A percentile compares a stretch with the other conserved stretches of the same genome.
phyloP scores from a whole-genome alignment of 164 flowering plant genomes.

The Macadamia integrifolia region DNA sequence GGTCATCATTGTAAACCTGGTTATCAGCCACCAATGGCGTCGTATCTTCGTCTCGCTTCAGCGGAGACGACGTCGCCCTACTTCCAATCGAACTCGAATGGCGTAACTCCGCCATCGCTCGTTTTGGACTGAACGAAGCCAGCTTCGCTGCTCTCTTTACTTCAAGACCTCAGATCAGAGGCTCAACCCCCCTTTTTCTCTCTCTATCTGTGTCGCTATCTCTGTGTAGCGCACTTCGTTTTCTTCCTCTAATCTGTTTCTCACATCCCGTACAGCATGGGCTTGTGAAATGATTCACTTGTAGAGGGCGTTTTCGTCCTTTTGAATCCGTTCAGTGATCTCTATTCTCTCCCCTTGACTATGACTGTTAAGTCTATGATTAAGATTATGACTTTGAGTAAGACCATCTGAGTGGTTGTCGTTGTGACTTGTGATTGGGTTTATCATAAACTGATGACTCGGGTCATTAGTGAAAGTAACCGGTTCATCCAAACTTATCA shows the following conservation, averaged over 20 bases:
- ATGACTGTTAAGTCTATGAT: too few relatives aligned
- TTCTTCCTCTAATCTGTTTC: neutral
- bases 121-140: slow-evolving; percentile 37
- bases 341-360: too few relatives aligned
- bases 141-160: neutral
- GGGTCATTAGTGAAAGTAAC: too few relatives aligned
- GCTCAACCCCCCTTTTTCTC: neutral
- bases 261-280: neutral
- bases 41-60: slow-evolving; percentile 58
- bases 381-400: too few relatives aligned
- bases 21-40: slow-evolving; percentile 43
- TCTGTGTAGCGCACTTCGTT: too few relatives aligned
- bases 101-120: slow-evolving; percentile 85
- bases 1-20: slow-evolving; percentile 26
- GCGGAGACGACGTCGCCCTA: slow-evolving; percentile 65
- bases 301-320: too few relatives aligned
- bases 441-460: too few relatives aligned
- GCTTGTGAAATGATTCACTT: too few relatives aligned
- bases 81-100: slow-evolving; percentile 70
- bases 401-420: too few relatives aligned
- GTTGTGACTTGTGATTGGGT: too few relatives aligned
- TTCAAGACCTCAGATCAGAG: neutral
- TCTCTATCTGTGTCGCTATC: neutral
- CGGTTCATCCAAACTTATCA: too few relatives aligned
- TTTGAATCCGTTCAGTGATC: too few relatives aligned